Evolutionary conservation across 345 rosid species (phyloP).

Genomic region (Psidium guajava): DNA sequence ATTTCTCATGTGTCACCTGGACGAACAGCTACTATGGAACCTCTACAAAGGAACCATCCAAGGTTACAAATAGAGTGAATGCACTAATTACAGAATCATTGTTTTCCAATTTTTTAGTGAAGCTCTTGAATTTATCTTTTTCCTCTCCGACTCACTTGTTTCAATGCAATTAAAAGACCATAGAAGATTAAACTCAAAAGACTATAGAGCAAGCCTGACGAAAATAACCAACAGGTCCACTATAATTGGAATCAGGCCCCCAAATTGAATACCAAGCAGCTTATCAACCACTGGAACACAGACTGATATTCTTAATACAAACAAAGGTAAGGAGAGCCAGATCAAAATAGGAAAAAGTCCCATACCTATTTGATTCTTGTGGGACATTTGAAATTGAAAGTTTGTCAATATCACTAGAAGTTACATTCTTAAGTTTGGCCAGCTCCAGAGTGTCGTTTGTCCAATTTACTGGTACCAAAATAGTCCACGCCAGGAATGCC

Average conservation of each 20-base stretch:
- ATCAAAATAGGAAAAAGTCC: not conserved
- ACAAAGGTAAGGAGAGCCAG: not conserved
- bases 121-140: not conserved
- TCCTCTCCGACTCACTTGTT: not conserved
- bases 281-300: not conserved
- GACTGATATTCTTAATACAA: not conserved
- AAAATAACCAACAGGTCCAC: not conserved
- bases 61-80: not conserved
- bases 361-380: slow-evolving; percentile 47
- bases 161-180: not conserved
- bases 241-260: not conserved
- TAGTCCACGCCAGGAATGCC: slow-evolving; percentile 61
- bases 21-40: not conserved
- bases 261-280: not conserved
- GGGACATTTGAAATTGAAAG: slow-evolving; percentile 86
- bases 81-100: not conserved
- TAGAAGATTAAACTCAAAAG: not conserved
- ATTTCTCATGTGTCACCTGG: not conserved
- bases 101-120: not conserved
- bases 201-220: not conserved
- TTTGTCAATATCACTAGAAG: slow-evolving; percentile 79
- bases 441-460: slow-evolving; percentile 40
- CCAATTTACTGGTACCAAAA: slow-evolving; percentile 71
- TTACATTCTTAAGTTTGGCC: slow-evolving; percentile 34
- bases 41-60: not conserved